Evolutionary conservation across 768 basidiomycete species (phyloP).

Genomic region (Dendrothele bispora): DNA sequence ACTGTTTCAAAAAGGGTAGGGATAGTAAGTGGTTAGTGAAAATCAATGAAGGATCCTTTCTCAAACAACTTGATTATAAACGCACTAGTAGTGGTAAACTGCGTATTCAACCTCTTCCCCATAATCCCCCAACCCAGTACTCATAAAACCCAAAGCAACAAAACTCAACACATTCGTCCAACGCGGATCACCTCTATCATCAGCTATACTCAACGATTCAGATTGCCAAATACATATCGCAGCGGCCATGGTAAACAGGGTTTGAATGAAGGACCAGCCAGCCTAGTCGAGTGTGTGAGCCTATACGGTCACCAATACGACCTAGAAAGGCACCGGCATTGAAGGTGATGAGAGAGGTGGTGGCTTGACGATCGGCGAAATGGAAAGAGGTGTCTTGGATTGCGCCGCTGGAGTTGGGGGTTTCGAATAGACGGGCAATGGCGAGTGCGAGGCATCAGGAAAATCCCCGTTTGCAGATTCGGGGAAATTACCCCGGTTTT

Average conservation of each 20-base stretch:
- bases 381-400: constrained; percentile 60
- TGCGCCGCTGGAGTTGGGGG: constrained; percentile 42
- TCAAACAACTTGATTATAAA: no score
- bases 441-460: no score
- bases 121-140: constrained; percentile 82
- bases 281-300: constrained; percentile 62
- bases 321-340: constrained; percentile 74
- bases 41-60: no score
- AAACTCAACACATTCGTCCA: constrained; percentile 72
- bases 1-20: constrained; percentile 19
- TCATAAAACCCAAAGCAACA: constrained; percentile 75
- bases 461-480: no score
- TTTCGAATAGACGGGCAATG: constrained; percentile 72
- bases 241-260: constrained; percentile 70
- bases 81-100: constrained; percentile 78
- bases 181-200: constrained; percentile 55
- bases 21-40: background rate
- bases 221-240: constrained; percentile 73
- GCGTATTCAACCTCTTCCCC: constrained; percentile 76
- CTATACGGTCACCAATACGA: constrained; percentile 75
- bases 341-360: constrained; percentile 79
- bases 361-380: constrained; percentile 77
- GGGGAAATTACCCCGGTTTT: no score
- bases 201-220: constrained; percentile 52
- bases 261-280: constrained; percentile 78